Percentiles rank a stretch among this genome's conserved stretches.
These are phyloP conservation scores for Discostella stelligera DNA, from an alignment of 352 stramenopile genomes.

Conservation along the genomic window DNA sequence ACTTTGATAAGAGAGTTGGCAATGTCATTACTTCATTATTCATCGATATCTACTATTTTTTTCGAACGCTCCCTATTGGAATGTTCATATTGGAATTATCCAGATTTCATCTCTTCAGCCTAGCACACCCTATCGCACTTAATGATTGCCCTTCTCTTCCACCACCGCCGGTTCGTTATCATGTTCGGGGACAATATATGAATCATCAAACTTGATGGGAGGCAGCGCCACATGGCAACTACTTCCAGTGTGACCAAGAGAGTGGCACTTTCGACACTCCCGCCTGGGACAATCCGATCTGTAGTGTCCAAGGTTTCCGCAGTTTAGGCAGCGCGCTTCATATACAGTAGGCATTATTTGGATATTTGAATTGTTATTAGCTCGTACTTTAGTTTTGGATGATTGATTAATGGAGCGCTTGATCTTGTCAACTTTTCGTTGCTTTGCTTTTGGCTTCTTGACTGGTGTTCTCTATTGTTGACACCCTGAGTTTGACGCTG, in stretches of 20 bases:
- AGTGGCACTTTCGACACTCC: constrained; percentile 20
- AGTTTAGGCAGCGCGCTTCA: constrained; percentile 41
- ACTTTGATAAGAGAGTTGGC: neutral
- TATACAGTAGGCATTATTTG: constrained; percentile 34
- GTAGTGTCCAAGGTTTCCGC: constrained; percentile 30
- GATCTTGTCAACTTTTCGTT: neutral
- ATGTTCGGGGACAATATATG: neutral
- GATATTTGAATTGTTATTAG: neutral
- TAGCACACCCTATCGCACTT: too few relatives aligned
- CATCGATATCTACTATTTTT: neutral
- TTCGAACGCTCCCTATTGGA: too few relatives aligned
- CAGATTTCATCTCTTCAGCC: too few relatives aligned
- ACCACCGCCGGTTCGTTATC: neutral
- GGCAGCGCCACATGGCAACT: neutral
- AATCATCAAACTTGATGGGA: constrained; percentile 1
- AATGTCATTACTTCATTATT: neutral
- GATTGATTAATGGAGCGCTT: neutral
- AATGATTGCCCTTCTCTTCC: neutral
- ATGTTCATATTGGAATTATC: neutral
- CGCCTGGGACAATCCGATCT: constrained; percentile 11
- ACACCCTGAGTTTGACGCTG: neutral
- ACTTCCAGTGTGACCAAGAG: constrained; percentile 12
- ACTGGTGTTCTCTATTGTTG: neutral
- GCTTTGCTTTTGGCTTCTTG: neutral
- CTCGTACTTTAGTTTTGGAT: constrained; percentile 7